Percentiles rank a stretch among this genome's conserved stretches.
Evolutionary conservation across 495 filamentous ascomycete genomes (phyloP).

Genomic region (Lichenothelia convexa): DNA sequence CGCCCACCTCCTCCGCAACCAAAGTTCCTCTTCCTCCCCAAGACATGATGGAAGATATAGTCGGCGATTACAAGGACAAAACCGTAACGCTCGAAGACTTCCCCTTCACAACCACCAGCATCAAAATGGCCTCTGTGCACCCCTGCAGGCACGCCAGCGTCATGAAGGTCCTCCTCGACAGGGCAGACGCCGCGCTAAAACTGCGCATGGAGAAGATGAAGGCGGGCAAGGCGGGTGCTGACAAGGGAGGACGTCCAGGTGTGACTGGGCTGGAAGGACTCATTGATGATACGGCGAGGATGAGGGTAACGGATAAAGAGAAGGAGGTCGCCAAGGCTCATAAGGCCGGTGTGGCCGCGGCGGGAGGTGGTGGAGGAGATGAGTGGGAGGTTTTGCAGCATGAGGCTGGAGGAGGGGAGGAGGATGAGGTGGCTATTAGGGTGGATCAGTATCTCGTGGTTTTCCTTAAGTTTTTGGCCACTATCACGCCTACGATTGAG

Average conservation of each 20-base stretch:
- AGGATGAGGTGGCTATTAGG: slow-evolving; percentile 75
- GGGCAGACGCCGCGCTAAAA: slow-evolving; percentile 84
- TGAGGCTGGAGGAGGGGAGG: slow-evolving; percentile 39
- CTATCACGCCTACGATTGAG: slow-evolving; percentile 91
- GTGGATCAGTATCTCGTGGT: slow-evolving; percentile 97
- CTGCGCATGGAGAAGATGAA: slow-evolving; percentile 66
- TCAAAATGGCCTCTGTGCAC: slow-evolving; percentile 94
- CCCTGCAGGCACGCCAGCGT: slow-evolving; percentile 86
- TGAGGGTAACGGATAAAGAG: slow-evolving; percentile 23
- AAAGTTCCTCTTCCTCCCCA: slow-evolving; percentile 61
- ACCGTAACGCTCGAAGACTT: slow-evolving; percentile 98
- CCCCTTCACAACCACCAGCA: slow-evolving; percentile 59
- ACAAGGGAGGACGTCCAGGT: slow-evolving; percentile 37
- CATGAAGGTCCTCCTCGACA: slow-evolving; percentile 95
- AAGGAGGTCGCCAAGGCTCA: slow-evolving; percentile 15
- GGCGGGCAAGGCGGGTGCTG: slow-evolving; percentile 26
- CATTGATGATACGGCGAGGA: slow-evolving; percentile 35
- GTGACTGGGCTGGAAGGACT: slow-evolving; percentile 43
- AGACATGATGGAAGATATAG: slow-evolving; percentile 97
- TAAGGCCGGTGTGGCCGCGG: slow-evolving; percentile 35
- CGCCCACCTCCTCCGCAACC: slow-evolving; percentile 40
- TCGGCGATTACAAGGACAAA: slow-evolving; percentile 99
- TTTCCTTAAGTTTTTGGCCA: slow-evolving; percentile 96
- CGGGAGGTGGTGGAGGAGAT: slow-evolving; percentile 37
- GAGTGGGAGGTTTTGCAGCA: slow-evolving; percentile 74